Conservation (phyloP, 2,329 filamentous ascomycete genomes). For the Exophiala alcalophila region DNA sequence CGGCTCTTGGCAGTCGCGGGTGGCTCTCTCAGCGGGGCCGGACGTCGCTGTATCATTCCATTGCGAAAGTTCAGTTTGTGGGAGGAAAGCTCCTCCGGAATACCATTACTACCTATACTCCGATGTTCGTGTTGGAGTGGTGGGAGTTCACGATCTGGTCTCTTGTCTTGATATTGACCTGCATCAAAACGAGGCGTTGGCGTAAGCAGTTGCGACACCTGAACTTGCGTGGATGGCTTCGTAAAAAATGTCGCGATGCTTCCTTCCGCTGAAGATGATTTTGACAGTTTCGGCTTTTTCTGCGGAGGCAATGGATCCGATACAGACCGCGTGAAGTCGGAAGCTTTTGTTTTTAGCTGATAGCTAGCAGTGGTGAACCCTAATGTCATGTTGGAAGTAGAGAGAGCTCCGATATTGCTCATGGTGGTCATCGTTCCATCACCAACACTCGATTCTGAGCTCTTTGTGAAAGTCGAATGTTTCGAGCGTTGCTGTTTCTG, state of each 20-base stretch:
- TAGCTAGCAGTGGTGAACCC: conserved; percentile 63
- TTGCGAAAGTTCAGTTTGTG: conserved; percentile 18
- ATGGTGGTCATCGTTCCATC: conserved; percentile 58
- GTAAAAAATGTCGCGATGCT: conserved; percentile 52
- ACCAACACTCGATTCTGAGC: conserved; percentile 38
- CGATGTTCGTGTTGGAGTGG: neutral
- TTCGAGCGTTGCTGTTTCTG: conserved; percentile 3
- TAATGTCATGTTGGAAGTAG: conserved; percentile 37
- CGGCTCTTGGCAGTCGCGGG: conserved; percentile 18
- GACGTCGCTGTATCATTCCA: conserved; percentile 11
- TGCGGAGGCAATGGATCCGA: conserved; percentile 33
- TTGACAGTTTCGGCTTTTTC: conserved; percentile 37
- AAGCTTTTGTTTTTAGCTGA: conserved; percentile 44
- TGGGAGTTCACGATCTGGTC: neutral
- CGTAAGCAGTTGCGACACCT: conserved; percentile 5
- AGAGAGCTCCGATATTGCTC: conserved; percentile 48
- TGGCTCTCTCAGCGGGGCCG: conserved; percentile 11
- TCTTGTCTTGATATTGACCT: neutral
- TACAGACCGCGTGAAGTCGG: conserved; percentile 21
- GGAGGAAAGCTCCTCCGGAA: conserved; percentile 21
- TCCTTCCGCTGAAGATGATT: conserved; percentile 48
- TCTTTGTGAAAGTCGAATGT: conserved; percentile 2
- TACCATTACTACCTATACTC: neutral
- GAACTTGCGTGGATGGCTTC: conserved; percentile 6
- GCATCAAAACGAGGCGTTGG: neutral